Evolutionary conservation across 208 protist genomes (phyloP), one percentile per base, ranked within the genome.

Genomic region (Phytomonas serpens): DNA sequence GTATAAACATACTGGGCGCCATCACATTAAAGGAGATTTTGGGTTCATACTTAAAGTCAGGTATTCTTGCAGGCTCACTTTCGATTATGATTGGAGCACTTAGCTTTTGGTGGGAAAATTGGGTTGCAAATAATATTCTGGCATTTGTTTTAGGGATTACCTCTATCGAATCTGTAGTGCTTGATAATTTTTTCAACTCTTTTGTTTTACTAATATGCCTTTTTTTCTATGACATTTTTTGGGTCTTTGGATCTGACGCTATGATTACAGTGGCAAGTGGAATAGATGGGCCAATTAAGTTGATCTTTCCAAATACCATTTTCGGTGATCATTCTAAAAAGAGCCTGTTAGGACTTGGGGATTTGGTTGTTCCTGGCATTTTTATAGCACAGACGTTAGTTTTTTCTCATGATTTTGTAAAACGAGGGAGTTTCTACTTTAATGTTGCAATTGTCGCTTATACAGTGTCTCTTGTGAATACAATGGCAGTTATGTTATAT

Each of bases 161-260:
- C 3, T 72, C 87, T 23, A 75, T 97, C 61, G 78, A 87, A 71
- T 68, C 69, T 11, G 31, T 95, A 3, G 85, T 80, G 10, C 47
- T 93, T 19, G 76, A 68, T 38, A 79, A 68, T 6, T 97, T 96
- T 76, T 34, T 64, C 19, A 90, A 82, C 14, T 89, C 86, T 16
- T 92, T 79, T 71, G 69, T 96, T 33, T 52, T 98, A 31, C 81
- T 98, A 6, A 66, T 84, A 38, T 95, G 91, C 4, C 82, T 99
- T 13, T 99, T 99, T 83, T 89, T 98, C 64, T 99, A 99, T 74
- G 98, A 99, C 80, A 97, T 99, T 47, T 99, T 98, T 72, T 99
- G 97, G 96, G 98, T 99, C 16, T 99, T 99, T 80, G 97, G 96
- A 32, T 98, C 98, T 9, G 93, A 98, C 73, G 97, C 98, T 10